Base-by-base conservation (phyloP, 2,329 filamentous ascomycete species). In the Colletotrichum zoysiae region DNA sequence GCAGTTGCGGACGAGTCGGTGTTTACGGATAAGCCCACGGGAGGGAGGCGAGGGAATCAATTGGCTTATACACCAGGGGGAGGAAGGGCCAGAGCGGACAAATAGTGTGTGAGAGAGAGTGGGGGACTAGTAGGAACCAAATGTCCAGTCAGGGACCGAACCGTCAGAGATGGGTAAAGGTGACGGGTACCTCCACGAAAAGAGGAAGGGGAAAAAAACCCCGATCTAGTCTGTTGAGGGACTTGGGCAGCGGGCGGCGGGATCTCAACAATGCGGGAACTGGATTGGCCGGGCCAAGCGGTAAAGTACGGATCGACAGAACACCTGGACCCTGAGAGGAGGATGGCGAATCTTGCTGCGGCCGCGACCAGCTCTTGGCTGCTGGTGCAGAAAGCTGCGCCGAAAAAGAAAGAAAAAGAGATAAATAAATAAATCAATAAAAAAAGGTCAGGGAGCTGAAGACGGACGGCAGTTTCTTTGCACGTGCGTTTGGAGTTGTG, bases 1-100 rank as follows among this genome's bases (percentile, higher is more conserved):
- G 69, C 42, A 56, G 48, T 51, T 70, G 40, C 30, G 35, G 60
- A 51, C 65, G 35, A 70, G 55, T 70, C 48, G 56, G 33, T 51
- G 70, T 62, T 62, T 26, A 61, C 56, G 30, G 50, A 26, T 67
- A 55, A 69, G 51, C 26, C 69, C 72, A 74, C 72, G 72, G 40
- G 72, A 40, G 57, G 65, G 55, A 74, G 69, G 64, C 72, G 70
- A 74, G 38, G 57, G 60, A 63, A 56, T 48, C 65, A 53, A 74
- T 74, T 73, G 72, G 69, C 56, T 70, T 60, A 69, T 64, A 69
- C 68, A 46, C 48, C 50, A n/a, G 42, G 48, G 38, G n/a, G 11
- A n/a, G 40, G 56, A 12, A 11, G 35, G 30, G 59, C 23, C 44
- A 50, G 59, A 30, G 59, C 33, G 55, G 35, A 23, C 33, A 40